These are phyloP conservation scores for Cunninghamia lanceolata DNA, from an alignment of 75 land plant species.

Conservation along the genomic window DNA sequence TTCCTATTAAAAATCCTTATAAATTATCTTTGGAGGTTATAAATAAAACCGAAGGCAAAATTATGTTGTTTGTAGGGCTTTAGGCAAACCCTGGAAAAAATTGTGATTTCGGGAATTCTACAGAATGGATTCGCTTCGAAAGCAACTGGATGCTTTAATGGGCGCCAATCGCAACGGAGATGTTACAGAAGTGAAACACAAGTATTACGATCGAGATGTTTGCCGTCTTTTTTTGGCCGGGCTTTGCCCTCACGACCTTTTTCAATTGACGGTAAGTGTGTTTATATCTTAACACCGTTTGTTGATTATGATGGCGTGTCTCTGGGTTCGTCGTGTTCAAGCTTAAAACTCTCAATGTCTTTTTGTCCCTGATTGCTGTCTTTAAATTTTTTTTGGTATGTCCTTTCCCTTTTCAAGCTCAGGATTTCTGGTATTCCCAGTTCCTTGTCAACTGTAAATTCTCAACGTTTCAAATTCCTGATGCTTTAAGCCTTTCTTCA, in stretches of 20 bases:
- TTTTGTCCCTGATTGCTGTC: background rate
- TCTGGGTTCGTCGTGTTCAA: background rate
- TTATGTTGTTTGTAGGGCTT: background rate
- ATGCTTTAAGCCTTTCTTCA: background rate
- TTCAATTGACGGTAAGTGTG: conserved; percentile 37
- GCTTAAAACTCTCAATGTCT: background rate
- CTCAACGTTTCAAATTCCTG: background rate
- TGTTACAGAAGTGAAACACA: conserved; percentile 38
- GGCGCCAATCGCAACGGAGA: conserved; percentile 58
- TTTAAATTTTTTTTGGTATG: background rate
- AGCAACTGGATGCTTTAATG: conserved; percentile 55
- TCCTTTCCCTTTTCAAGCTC: background rate
- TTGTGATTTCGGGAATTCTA: background rate
- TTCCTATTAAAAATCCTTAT: too few species aligned
- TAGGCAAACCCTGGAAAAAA: background rate
- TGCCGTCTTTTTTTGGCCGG: conserved; percentile 48
- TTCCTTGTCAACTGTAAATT: background rate
- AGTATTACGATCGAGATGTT: conserved; percentile 47
- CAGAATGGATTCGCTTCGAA: conserved; percentile 43
- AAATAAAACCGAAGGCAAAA: too few species aligned
- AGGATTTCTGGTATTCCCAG: background rate
- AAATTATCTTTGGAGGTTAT: too few species aligned
- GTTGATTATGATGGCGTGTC: background rate
- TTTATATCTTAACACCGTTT: background rate
- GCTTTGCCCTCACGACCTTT: conserved; percentile 51